Evolutionary conservation across 208 protist genomes (phyloP), one percentile per base, ranked within the genome.

Genomic region (Vickermania spadyakhi): DNA sequence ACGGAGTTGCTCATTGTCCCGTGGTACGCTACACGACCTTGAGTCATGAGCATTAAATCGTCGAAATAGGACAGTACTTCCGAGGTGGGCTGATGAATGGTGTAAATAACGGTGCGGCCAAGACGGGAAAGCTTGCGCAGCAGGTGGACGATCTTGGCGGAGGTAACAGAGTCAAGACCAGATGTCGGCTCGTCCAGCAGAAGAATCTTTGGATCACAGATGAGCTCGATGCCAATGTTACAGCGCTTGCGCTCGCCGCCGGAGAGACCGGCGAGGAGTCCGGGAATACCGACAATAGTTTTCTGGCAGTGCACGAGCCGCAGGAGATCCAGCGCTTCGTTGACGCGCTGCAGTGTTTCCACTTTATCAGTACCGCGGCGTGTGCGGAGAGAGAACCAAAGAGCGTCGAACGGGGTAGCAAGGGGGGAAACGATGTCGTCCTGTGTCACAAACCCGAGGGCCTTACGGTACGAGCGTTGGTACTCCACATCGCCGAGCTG

Each of bases 61-160:
- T 98, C 93, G 76, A 98, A 97, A 57, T 83, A 70, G 14, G 36
- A 64, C 52, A 97, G 89, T 54, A 96, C 77, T 53, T 94, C 84
- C 4, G 81, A 76, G 2, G 79, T 84, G n/a, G 96, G 96, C 76
- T 98, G 94, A 61, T 98, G 96, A 67, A 98, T 97, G 25, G 90
- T 97, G 67, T 81, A 86, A 26, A 98, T 79, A 22, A 98, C 73
- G 25, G 93, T 96, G 56, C 89, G 73, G 28, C 84, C 90, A 30
- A 61, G 66, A 50, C 66, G 75, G 25, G 91, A 71, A 36, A 98
- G 69, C 25, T 80, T 66, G 7, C 74, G 77, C 28, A 97, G 59
- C 42, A 83, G 70, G 28, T 91, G 68, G 22, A 95, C 79, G 25
- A 97, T 71, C 50, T 80, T 82, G n/a, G 69, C 77, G 3, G 93